Evolutionary conservation across 2,329 filamentous ascomycete genomes (phyloP), one percentile per base, ranked within the genome.

Genomic region (Diaporthe helianthi): DNA sequence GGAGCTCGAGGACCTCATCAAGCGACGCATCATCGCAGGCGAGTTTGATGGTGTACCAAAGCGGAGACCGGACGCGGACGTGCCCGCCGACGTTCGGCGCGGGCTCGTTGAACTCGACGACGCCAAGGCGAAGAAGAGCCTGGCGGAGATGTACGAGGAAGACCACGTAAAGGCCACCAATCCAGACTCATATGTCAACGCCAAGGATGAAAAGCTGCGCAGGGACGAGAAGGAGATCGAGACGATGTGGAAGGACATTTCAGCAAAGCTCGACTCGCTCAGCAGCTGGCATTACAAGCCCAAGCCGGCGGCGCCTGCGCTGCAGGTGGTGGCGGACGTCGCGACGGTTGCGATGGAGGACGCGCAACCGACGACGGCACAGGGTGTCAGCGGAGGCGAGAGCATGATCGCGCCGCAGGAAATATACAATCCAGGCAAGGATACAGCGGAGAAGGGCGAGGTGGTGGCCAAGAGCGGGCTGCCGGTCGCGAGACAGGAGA

Each of bases 221-320:
- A 91, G 90, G 71, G 93, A 97, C 76, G 93, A 98, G 80, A 86
- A 88, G 69, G 94, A 97, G 77, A 92, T 98, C 66, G 89, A 91
- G 75, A 85, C 84, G 36, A 83, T 98, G 75, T 99, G 96, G 94
- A 92, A 89, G 74, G 91, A 92, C 44, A 86, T 98, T 65, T 90
- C 87, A 76, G 87, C 87, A 54, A 92, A 93, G 72, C 89, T 99
- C 67, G 96, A 99, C 80, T 89, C 93, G 31, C 89, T 99, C 72
- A 94, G 90, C 80, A 97, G 92, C 78, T 97, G 93, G 90, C 92
- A 98, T 82, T 98, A 97, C 87, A 94, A 93, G 80, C 96, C 96
- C 66, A 97, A 94, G 82, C 90, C 93, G 13, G 87, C 91, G 2
- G 91, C 91, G 64, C 89, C 93, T n/a, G 88, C 89, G 54, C 88